Percentiles rank a stretch among this genome's conserved stretches.
Conservation (phyloP, 345 rosid genomes). For the Eucalyptus brandiana region DNA sequence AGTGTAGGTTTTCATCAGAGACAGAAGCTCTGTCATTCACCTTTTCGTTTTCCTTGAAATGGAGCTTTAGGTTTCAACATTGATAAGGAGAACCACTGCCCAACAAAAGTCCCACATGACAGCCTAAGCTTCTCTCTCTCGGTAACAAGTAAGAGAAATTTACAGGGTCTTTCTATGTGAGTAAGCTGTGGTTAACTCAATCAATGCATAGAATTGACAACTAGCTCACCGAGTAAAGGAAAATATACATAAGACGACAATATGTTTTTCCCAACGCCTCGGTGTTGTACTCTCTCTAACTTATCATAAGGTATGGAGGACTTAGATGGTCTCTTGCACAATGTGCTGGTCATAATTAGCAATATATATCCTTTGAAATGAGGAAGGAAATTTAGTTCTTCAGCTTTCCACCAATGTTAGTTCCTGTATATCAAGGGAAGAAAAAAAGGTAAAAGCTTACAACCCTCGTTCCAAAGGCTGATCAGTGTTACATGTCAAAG, state of each 20-base stretch:
- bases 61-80: background rate
- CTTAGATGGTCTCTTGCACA: background rate
- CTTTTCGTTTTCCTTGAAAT: accelerated
- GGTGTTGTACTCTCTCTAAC: background rate
- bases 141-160: background rate
- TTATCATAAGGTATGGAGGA: background rate
- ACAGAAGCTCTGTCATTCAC: background rate
- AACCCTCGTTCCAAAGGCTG: background rate
- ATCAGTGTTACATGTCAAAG: background rate
- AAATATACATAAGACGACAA: background rate
- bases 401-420: background rate
- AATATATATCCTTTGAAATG: background rate
- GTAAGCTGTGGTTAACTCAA: background rate
- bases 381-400: background rate
- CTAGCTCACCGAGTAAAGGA: background rate
- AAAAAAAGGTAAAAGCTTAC: background rate
- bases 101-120: background rate
- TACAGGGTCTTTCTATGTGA: accelerated
- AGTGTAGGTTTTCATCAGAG: background rate
- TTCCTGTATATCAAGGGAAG: background rate
- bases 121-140: accelerated
- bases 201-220: background rate
- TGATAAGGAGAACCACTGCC: background rate
- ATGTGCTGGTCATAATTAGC: background rate
- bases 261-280: accelerated